phyloP scores from a whole-genome alignment of 768 basidiomycete genomes.

The Pholiota molesta region DNA sequence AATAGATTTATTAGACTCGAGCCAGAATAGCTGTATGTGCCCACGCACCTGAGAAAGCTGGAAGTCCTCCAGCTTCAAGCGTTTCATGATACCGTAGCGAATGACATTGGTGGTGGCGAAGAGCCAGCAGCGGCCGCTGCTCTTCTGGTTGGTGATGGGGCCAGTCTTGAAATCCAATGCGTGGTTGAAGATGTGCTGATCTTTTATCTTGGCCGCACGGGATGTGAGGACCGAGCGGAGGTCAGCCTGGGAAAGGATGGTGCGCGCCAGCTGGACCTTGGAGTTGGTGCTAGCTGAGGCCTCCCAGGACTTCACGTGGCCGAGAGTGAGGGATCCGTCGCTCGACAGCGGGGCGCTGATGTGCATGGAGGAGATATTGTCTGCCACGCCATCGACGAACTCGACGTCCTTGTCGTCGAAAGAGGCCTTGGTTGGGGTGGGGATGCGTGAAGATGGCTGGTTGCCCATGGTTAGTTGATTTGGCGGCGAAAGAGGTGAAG shows the following conservation, averaged over 20 bases:
- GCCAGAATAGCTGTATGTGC: neutral
- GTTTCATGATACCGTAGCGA: conserved; percentile 83
- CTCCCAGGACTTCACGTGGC: conserved; percentile 73
- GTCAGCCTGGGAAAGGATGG: conserved; percentile 71
- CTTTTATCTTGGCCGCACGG: conserved; percentile 61
- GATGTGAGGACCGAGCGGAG: conserved; percentile 65
- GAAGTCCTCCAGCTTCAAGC: conserved; percentile 84
- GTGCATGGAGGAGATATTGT: conserved; percentile 35
- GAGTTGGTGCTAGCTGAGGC: conserved; percentile 50
- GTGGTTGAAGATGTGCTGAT: conserved; percentile 83
- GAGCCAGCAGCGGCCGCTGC: conserved; percentile 92
- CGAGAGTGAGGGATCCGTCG: conserved; percentile 62
- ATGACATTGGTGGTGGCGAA: conserved; percentile 91
- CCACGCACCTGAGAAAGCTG: conserved; percentile 80
- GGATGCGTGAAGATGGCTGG: conserved; percentile 31
- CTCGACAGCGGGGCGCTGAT: conserved; percentile 47
- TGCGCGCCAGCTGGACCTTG: conserved; percentile 75
- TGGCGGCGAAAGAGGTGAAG: neutral
- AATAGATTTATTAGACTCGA: conserved; percentile 5
- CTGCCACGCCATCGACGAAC: conserved; percentile 25
- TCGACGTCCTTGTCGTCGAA: conserved; percentile 34
- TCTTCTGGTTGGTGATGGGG: conserved; percentile 86
- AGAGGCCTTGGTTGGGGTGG: conserved; percentile 24
- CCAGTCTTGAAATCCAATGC: conserved; percentile 79
- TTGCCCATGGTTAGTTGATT: conserved; percentile 32